A percentile compares a stretch with the other conserved stretches of the same genome.
These are phyloP conservation scores for Albophoma yamanashiensis DNA, from an alignment of 2,329 filamentous ascomycete genomes.

Conservation along the genomic window DNA sequence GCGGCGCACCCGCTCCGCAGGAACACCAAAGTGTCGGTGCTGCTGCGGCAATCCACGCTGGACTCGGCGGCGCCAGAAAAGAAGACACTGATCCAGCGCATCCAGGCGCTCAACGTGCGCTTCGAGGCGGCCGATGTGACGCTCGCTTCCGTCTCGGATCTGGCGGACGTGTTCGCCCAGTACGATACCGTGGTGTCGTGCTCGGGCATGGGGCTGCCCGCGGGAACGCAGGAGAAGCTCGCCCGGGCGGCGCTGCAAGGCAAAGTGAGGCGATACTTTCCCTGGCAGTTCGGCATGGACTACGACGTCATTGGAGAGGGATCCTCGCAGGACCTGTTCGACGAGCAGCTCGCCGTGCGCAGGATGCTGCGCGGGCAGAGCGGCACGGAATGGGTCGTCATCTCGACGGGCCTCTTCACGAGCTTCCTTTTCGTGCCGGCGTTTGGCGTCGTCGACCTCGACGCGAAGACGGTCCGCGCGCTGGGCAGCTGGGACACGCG, in stretches of 20 bases:
- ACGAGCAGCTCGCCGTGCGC: constrained; percentile 54
- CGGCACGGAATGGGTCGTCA: constrained; percentile 46
- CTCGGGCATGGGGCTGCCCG: constrained; percentile 46
- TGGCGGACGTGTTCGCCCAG: constrained; percentile 29
- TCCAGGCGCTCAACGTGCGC: constrained; percentile 25
- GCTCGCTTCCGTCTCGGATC: constrained; percentile 18
- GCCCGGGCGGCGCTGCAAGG: constrained; percentile 42
- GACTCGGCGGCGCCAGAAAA: constrained; percentile 25
- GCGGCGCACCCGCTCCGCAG: constrained; percentile 29
- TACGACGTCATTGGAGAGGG: constrained; percentile 53
- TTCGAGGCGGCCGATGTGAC: constrained; percentile 36
- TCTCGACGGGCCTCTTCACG: constrained; percentile 62
- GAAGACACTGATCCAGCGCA: constrained; percentile 17
- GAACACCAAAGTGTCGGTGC: constrained; percentile 34
- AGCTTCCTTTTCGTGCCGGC: constrained; percentile 54
- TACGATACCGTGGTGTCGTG: constrained; percentile 49
- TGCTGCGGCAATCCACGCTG: constrained; percentile 40
- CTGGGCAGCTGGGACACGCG: constrained; percentile 51
- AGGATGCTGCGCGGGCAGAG: constrained; percentile 36
- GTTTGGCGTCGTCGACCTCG: constrained; percentile 52
- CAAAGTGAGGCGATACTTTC: constrained; percentile 42
- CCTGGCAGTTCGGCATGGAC: constrained; percentile 67
- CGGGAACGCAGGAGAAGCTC: constrained; percentile 48
- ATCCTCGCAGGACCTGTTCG: constrained; percentile 53
- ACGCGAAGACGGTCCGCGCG: constrained; percentile 31